Conservation (phyloP, 2,329 filamentous ascomycete genomes). For the Neofusicoccum laricinum region DNA sequence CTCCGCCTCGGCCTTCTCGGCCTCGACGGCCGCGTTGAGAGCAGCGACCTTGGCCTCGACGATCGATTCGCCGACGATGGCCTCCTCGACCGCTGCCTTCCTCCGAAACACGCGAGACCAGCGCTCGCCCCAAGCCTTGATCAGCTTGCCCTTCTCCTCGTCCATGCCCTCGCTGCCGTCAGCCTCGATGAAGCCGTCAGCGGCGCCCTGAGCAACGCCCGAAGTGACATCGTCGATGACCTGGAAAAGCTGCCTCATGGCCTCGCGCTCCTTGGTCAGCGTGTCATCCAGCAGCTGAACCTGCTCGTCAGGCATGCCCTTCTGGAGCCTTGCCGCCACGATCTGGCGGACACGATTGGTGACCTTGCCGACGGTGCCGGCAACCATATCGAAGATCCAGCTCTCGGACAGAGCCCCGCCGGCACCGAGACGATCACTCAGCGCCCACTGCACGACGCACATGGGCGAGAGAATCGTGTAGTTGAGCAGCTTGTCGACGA, state of each 20-base stretch:
- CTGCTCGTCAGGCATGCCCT: conserved; percentile 56
- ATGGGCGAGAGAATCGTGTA: conserved; percentile 89
- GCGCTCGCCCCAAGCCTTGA: conserved; percentile 76
- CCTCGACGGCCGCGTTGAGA: background rate
- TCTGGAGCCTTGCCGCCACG: conserved; percentile 59
- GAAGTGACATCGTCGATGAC: conserved; percentile 75
- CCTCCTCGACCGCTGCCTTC: conserved; percentile 81
- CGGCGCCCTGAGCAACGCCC: conserved; percentile 68
- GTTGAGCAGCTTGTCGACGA: conserved; percentile 95
- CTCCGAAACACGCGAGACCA: conserved; percentile 85
- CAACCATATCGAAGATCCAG: conserved; percentile 86
- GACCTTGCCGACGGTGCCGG: conserved; percentile 85
- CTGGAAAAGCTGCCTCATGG: conserved; percentile 76
- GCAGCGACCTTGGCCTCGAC: conserved; percentile 44
- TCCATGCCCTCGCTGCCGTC: conserved; percentile 49
- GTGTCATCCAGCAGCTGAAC: conserved; percentile 63
- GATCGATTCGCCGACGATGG: conserved; percentile 58
- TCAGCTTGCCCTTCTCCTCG: conserved; percentile 54
- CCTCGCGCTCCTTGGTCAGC: conserved; percentile 64
- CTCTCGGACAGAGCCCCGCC: conserved; percentile 68
- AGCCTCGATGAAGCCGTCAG: conserved; percentile 73
- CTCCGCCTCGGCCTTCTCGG: background rate
- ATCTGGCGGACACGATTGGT: conserved; percentile 82
- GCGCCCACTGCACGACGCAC: conserved; percentile 85
- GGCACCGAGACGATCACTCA: conserved; percentile 63